Evolutionary conservation across 805 yeast genomes (phyloP), one percentile per base, ranked within the genome.

Genomic region (Schwanniomyces polymorphus): DNA sequence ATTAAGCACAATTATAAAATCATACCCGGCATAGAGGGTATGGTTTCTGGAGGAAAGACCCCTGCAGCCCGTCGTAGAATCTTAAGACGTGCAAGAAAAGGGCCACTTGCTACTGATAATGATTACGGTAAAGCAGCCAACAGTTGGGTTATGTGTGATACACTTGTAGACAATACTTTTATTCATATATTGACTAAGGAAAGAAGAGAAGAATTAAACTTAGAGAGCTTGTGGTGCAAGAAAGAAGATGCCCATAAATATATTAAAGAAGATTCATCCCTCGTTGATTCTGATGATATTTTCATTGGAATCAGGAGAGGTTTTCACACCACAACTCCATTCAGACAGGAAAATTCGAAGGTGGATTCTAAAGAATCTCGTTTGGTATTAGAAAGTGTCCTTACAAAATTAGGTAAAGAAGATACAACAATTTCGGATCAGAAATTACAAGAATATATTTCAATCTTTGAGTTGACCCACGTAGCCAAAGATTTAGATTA

Each of bases 61-160:
- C 70, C 75, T 1, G 65, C 63, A 0, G 61, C 62, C 23, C 64
- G 74, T 40, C 59, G 78, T 39, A 58, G 77, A 37, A 59, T 71
- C 56, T 53, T 82, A 21, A 75, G 81, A 40, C 72, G 81, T 52
- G 83, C 85, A 33, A 70, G 81, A 45, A 80, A 80, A 56, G 77
- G 78, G 12, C 73, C 76, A 5, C 71, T 76, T 43, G 75, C 83
- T 0, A 73, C 76, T 1, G 80, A 80, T 53, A 78, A 78, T 48
- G 82, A 78, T 46, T 84, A 79, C 56, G 86, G 88, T 12, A 67
- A 70, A 10, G 54, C 72, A 5, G 74, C 83, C 4, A 90, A 89
- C 55, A 79, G 88, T 23, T 91, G 98, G 98, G 82, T 88, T 18
- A 81, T 88, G 79, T 72, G 91, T 41, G 90, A 89, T 56, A 78